phyloP scores from a whole-genome alignment of 2,329 filamentous ascomycete genomes.

The Aaosphaeria pasadenensis region DNA sequence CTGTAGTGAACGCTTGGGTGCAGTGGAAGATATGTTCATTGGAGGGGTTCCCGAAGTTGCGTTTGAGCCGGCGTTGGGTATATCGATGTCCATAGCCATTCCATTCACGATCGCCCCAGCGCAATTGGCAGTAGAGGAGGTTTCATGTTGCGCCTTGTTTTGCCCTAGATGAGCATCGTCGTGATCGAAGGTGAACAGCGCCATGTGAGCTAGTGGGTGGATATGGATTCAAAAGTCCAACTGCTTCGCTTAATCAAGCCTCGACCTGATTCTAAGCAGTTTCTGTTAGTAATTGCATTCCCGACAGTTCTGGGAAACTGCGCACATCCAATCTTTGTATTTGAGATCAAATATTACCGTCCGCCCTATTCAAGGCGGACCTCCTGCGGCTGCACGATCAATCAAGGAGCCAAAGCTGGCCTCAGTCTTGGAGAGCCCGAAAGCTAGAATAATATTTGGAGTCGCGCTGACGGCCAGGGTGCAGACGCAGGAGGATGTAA shows the following conservation, averaged over 20 bases:
- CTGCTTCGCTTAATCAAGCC: slow-evolving; percentile 4
- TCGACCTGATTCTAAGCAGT: slow-evolving; percentile 17
- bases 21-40: slow-evolving; percentile 32
- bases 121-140: slow-evolving; percentile 8
- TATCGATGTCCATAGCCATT: slow-evolving; percentile 24
- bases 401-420: slow-evolving; percentile 48
- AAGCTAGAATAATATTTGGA: slow-evolving; percentile 31
- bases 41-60: slow-evolving; percentile 29
- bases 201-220: slow-evolving; percentile 19
- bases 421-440: slow-evolving; percentile 40
- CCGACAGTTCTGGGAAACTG: slow-evolving; percentile 7
- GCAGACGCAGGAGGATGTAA: slow-evolving; percentile 24
- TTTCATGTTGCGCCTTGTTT: slow-evolving; percentile 8
- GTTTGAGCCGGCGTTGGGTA: slow-evolving; percentile 15
- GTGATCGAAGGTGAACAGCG: slow-evolving; percentile 34
- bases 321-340: slow-evolving; percentile 22
- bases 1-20: slow-evolving; percentile 25
- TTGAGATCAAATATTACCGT: slow-evolving; percentile 41
- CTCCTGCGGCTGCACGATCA: slow-evolving; percentile 45
- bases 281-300: slow-evolving; percentile 20
- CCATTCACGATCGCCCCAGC: slow-evolving; percentile 13
- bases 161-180: slow-evolving; percentile 25
- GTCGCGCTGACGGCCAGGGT: slow-evolving; percentile 33
- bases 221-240: background rate
- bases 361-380: slow-evolving; percentile 55